Evolutionary conservation across 2,329 filamentous ascomycete genomes (phyloP), one percentile per base, ranked within the genome.

Genomic region (Cladosporium sp.): DNA sequence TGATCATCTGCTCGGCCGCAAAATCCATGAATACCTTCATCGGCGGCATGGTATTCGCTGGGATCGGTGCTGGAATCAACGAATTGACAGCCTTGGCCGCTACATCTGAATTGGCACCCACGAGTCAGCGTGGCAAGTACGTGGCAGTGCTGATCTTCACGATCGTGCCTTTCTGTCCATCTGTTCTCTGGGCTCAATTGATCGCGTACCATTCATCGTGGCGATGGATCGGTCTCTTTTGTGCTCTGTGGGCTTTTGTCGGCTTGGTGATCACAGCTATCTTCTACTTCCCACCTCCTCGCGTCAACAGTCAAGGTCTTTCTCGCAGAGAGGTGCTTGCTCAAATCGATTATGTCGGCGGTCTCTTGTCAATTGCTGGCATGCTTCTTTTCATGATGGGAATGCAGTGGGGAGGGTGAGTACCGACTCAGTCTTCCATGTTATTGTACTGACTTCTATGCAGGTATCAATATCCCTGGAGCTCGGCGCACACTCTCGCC

Each of bases 61-160:
- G 84, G 7, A 70, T 81, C 8, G 84, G 84, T 29, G 83, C 83
- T 13, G 84, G 84, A 12, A 75, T 87, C 54, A 83, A 83, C 59
- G 83, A 87, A 63, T 70, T 87, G 18, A 86, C 82, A 7, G 82
- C 84, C 3, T 71, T 88, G 13, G 82, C 84, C 29, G 84, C 77
- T 36, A 84, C 83, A 2, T 80, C 82, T 2, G 84, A 88, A 62
- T 73, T 87, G 53, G 84, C 82, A 0, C 84, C 84, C 1, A 79
- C 79, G 16, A 72, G 77, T 15, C 79, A 85, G 63, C 77, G 84
- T 41, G 83, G 80, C 25, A 76, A 76, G 59, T 85, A 85, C 59
- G 77, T 85, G 19, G 78, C 78, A 11, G 63, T 74, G 1, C 67
- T 86, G 12, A 77, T 84, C 47, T 75, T 83, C 60, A 82, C 78